Conservation (phyloP, 257 asterid species). For the Solanum virginianum region DNA sequence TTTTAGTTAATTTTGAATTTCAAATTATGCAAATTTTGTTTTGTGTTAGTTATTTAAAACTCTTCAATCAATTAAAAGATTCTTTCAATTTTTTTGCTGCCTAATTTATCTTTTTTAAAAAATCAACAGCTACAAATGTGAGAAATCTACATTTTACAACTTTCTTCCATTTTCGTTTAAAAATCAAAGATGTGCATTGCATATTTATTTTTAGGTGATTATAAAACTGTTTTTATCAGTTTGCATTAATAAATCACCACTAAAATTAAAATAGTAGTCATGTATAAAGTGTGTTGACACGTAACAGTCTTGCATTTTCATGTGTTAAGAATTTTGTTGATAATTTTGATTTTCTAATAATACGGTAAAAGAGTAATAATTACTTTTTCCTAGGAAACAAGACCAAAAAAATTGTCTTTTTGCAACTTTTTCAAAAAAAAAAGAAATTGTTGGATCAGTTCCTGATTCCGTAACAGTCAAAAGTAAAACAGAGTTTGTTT, state of each 20-base stretch:
- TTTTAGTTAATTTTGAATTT: too few species aligned
- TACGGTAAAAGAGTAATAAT: not conserved
- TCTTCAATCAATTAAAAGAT: too few species aligned
- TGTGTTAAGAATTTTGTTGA: not conserved
- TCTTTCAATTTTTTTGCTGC: too few species aligned
- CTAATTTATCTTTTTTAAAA: too few species aligned
- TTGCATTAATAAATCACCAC: not conserved
- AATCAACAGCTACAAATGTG: not conserved
- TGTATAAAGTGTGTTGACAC: not conserved
- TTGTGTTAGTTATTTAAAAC: too few species aligned
- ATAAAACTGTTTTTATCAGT: not conserved
- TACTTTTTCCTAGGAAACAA: not conserved
- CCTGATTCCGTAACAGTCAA: too few species aligned
- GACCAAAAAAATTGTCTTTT: not conserved
- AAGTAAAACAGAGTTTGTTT: not conserved
- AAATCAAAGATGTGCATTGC: not conserved
- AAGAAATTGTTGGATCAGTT: too few species aligned
- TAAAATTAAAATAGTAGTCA: not conserved
- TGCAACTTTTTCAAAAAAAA: too few species aligned
- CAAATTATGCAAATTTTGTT: too few species aligned
- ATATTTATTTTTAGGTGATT: not conserved
- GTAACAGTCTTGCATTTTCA: not conserved
- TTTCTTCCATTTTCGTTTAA: not conserved
- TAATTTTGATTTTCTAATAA: not conserved
- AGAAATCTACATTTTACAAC: not conserved